Evolutionary conservation across 2,329 filamentous ascomycete genomes (phyloP).

Genomic region (Beauveria scarabaeidicola): DNA sequence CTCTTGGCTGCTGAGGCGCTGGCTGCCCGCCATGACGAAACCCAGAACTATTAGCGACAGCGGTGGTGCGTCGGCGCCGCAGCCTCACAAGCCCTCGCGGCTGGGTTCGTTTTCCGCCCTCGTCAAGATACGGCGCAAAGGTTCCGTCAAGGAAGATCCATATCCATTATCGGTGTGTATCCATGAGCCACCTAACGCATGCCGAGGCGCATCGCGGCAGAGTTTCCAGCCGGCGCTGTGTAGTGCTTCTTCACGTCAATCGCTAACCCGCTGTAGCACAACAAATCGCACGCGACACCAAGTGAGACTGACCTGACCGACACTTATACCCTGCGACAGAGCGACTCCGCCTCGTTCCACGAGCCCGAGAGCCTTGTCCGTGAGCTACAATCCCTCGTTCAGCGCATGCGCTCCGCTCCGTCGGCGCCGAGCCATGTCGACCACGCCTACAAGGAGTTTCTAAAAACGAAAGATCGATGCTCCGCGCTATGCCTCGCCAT

Average conservation of each 20-base stretch:
- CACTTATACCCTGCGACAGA: constrained; percentile 11
- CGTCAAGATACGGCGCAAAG: constrained; percentile 5
- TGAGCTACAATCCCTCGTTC: constrained; percentile 27
- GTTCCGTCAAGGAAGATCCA: not conserved
- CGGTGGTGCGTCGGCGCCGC: not conserved
- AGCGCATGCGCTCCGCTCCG: constrained; percentile 27
- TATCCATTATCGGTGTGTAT: not conserved
- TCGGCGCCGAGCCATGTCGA: constrained; percentile 31
- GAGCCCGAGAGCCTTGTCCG: constrained; percentile 27
- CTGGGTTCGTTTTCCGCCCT: constrained; percentile 4
- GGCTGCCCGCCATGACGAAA: not conserved
- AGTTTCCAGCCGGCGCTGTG: not conserved
- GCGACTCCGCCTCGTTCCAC: constrained; percentile 18
- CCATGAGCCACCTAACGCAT: too few relatives aligned
- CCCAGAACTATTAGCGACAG: constrained; percentile 9
- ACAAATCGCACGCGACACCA: not conserved
- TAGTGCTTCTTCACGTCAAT: constrained; percentile 5
- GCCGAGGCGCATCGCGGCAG: not conserved
- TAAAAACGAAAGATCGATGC: constrained; percentile 32
- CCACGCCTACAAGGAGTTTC: constrained; percentile 35
- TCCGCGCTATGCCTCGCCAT: constrained; percentile 32
- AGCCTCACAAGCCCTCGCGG: not conserved
- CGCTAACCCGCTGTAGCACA: constrained; percentile 13
- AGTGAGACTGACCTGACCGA: constrained; percentile 7
- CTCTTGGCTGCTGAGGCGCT: not conserved